These are phyloP conservation scores for Podospora pseudoanserina DNA, from an alignment of 495 filamentous ascomycete genomes.

Conservation along the genomic window DNA sequence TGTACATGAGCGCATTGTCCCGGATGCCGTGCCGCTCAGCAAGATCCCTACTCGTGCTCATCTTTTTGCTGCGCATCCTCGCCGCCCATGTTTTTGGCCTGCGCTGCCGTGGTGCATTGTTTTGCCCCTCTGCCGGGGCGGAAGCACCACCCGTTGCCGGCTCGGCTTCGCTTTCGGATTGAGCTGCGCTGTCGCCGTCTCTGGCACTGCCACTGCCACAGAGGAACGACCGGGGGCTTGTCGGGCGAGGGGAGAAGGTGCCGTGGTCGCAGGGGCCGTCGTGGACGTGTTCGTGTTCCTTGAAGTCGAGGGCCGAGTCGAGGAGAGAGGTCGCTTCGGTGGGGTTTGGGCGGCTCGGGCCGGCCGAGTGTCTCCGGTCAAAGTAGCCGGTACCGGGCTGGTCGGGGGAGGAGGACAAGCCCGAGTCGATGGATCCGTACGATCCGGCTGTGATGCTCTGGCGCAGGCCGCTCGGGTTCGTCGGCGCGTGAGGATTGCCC, in stretches of 20 bases:
- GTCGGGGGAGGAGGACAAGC: constrained; percentile 3
- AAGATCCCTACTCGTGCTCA: constrained; percentile 59
- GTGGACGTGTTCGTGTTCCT: constrained; percentile 41
- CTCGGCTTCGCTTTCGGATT: constrained; percentile 27
- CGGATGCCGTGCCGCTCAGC: constrained; percentile 59
- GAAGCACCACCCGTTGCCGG: constrained; percentile 19
- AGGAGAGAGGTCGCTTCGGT: constrained; percentile 47
- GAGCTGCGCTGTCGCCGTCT: constrained; percentile 14
- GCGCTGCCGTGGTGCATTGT: constrained; percentile 17
- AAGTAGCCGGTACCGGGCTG: constrained; percentile 5
- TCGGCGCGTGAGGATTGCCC: constrained; percentile 34
- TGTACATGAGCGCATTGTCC: constrained; percentile 63
- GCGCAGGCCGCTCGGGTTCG: constrained; percentile 43
- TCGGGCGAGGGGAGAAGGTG: constrained; percentile 69
- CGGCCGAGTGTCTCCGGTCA: constrained; percentile 19
- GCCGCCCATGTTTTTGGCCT: constrained; percentile 32
- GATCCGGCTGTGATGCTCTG: constrained; percentile 41
- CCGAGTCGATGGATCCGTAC: constrained; percentile 26
- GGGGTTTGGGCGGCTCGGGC: constrained; percentile 24
- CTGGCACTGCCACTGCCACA: background rate
- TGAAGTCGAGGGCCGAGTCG: constrained; percentile 18
- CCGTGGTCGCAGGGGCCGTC: constrained; percentile 65
- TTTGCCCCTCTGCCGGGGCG: constrained; percentile 20
- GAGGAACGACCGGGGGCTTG: constrained; percentile 45
- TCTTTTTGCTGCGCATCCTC: constrained; percentile 52